phyloP scores from a whole-genome alignment of 108 stramenopile species.

The Skeletonema grethae region DNA sequence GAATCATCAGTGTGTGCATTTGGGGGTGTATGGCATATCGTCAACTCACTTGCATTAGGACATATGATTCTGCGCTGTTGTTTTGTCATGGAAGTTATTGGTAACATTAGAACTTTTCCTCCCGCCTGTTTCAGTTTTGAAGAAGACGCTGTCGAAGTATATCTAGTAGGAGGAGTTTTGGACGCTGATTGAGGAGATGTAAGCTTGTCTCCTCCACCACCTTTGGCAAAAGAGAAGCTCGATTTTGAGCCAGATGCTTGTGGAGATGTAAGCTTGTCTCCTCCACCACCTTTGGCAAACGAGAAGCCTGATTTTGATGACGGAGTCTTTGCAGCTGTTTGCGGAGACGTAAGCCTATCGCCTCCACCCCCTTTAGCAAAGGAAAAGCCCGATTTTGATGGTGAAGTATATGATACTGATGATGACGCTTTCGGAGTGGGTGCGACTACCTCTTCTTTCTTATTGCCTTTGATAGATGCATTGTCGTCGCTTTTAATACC shows the following conservation, averaged over 20 bases:
- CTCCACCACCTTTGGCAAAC: constrained; percentile 64
- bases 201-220: constrained; percentile 58
- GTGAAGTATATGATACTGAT: constrained; percentile 22
- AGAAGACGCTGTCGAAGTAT: not conserved
- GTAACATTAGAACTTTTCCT: constrained; percentile 21
- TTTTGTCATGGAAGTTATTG: constrained; percentile 19
- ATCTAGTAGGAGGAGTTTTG: constrained; percentile 10
- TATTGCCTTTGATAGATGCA: constrained; percentile 37
- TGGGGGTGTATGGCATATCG: constrained; percentile 15
- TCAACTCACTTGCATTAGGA: constrained; percentile 32
- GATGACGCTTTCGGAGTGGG: constrained; percentile 49
- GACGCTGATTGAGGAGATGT: constrained; percentile 18
- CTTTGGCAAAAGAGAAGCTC: constrained; percentile 69
- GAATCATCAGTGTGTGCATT: constrained; percentile 4
- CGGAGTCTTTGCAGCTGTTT: constrained; percentile 6
- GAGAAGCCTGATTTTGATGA: constrained; percentile 44
- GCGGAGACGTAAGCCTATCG: constrained; percentile 37
- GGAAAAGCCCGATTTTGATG: constrained; percentile 60
- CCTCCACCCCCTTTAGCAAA: constrained; percentile 71
- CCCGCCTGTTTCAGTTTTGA: not conserved
- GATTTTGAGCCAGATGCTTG: constrained; percentile 28
- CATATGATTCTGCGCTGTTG: constrained; percentile 18
- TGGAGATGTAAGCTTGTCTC: constrained; percentile 41
- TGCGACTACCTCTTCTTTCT: constrained; percentile 63
- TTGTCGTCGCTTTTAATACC: not conserved